Conservation (phyloP, 1,284 basidiomycete genomes). For the Trichosporon sp. region DNA sequence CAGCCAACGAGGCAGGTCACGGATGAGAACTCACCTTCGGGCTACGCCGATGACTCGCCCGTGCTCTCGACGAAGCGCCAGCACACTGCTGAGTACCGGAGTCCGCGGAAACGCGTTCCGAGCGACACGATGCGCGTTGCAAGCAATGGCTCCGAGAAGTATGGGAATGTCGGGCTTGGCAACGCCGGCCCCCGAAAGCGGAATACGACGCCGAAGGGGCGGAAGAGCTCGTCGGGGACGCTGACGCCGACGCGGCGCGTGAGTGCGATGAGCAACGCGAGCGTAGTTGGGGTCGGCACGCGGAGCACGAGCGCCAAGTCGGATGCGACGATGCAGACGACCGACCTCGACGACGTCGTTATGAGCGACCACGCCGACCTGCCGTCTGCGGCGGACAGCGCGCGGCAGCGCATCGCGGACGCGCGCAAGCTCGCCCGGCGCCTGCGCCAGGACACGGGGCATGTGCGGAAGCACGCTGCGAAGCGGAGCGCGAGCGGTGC, state of each 20-base stretch:
- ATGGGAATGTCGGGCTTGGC: slow-evolving; percentile 11
- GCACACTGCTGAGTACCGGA: slow-evolving; percentile 35
- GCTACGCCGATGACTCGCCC: neutral
- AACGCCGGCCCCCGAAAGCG: neutral
- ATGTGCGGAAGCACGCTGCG: slow-evolving; percentile 5
- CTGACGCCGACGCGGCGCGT: slow-evolving; percentile 10
- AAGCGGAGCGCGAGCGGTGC: neutral
- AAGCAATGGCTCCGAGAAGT: slow-evolving; percentile 18
- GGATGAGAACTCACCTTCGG: slow-evolving; percentile 23
- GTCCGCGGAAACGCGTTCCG: slow-evolving; percentile 39
- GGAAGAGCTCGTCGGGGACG: neutral
- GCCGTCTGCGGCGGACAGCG: slow-evolving; percentile 11
- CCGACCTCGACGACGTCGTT: slow-evolving; percentile 13
- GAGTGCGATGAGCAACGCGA: slow-evolving; percentile 10
- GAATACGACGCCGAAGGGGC: neutral
- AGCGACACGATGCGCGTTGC: slow-evolving; percentile 6
- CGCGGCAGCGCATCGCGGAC: slow-evolving; percentile 11
- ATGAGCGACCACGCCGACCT: slow-evolving; percentile 22
- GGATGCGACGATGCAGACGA: slow-evolving; percentile 10
- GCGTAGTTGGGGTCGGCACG: neutral
- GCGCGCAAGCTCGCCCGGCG: slow-evolving; percentile 15
- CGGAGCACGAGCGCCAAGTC: neutral
- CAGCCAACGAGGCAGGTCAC: slow-evolving; percentile 30
- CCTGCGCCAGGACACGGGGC: slow-evolving; percentile 7
- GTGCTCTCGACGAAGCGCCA: slow-evolving; percentile 30